These are phyloP conservation scores for Penicillium sp. DNA, from an alignment of 2,329 filamentous ascomycete genomes.

Conservation along the genomic window DNA sequence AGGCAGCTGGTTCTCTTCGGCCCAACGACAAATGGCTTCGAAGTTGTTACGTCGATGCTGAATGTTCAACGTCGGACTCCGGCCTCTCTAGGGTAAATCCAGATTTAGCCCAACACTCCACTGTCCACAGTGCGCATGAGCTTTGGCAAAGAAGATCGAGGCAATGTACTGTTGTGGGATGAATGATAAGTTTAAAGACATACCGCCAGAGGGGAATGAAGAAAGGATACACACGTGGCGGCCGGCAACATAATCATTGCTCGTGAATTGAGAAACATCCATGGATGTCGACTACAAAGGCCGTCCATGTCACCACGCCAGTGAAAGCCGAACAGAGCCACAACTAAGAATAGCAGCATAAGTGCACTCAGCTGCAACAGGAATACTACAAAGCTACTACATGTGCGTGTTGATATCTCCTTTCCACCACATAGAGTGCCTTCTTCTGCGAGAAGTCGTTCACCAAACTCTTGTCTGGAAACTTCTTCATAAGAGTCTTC, in stretches of 20 bases:
- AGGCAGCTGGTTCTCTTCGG: slow-evolving; percentile 51
- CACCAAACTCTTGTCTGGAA: background rate
- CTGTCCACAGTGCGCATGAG: slow-evolving; percentile 63
- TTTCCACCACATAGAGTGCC: slow-evolving; percentile 2
- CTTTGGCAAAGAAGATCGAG: slow-evolving; percentile 60
- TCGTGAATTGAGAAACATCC: slow-evolving; percentile 43
- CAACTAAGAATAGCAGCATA: slow-evolving; percentile 10
- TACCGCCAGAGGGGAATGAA: background rate
- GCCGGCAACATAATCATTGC: slow-evolving; percentile 54
- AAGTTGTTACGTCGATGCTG: slow-evolving; percentile 59
- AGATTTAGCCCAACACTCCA: slow-evolving; percentile 60
- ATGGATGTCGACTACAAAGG: slow-evolving; percentile 18
- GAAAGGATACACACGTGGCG: slow-evolving; percentile 55
- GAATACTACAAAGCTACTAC: background rate
- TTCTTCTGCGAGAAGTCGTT: slow-evolving; percentile 15
- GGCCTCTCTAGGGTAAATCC: slow-evolving; percentile 48
- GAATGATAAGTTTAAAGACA: background rate
- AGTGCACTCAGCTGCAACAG: slow-evolving; percentile 8
- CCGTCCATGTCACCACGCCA: slow-evolving; percentile 21
- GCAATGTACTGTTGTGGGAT: slow-evolving; percentile 49
- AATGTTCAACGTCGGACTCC: slow-evolving; percentile 57
- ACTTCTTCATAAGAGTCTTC: slow-evolving; percentile 1
- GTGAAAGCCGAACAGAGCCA: slow-evolving; percentile 16
- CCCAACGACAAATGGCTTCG: slow-evolving; percentile 53
- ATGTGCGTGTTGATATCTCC: background rate